Evolutionary conservation across 2,329 filamentous ascomycete genomes (phyloP).

Genomic region (Cordyceps tenuipes): DNA sequence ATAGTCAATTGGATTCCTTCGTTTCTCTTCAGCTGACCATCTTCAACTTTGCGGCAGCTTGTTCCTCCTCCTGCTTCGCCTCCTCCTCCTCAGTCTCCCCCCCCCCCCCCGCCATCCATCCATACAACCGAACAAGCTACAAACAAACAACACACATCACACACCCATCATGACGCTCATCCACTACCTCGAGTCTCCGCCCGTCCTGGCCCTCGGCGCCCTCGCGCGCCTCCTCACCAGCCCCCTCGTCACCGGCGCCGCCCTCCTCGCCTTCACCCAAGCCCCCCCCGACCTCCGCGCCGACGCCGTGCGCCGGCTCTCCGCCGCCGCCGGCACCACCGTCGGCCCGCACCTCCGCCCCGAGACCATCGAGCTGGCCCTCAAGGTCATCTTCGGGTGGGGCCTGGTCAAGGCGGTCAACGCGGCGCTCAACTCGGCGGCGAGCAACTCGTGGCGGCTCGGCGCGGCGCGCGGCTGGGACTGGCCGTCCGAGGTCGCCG

Average conservation of each 20-base stretch:
- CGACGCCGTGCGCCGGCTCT: slow-evolving; percentile 7
- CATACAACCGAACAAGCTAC: background rate
- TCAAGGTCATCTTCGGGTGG: slow-evolving; percentile 10
- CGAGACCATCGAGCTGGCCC: slow-evolving; percentile 2
- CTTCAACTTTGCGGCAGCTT: background rate
- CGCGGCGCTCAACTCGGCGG: slow-evolving; percentile 6
- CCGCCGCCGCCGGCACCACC: background rate
- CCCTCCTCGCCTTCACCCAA: slow-evolving; percentile 12
- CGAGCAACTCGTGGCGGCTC: slow-evolving; percentile 8
- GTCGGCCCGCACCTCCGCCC: slow-evolving; percentile 4
- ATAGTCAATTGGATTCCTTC: background rate
- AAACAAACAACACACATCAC: background rate
- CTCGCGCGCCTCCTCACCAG: slow-evolving; percentile 11
- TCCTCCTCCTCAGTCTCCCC: background rate
- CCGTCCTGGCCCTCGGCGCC: slow-evolving; percentile 10
- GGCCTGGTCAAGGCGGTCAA: slow-evolving; percentile 8
- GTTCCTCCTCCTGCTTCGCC: too few species aligned
- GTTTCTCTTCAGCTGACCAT: background rate
- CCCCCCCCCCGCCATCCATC: too few species aligned
- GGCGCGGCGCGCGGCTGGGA: slow-evolving; percentile 34
- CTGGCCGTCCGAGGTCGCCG: slow-evolving; percentile 55
- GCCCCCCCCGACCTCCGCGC: slow-evolving; percentile 10
- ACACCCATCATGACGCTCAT: background rate
- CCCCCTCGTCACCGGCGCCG: slow-evolving; percentile 14
- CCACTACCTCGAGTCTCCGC: slow-evolving; percentile 14